Percentiles rank a stretch among this genome's conserved stretches.
Conservation (phyloP, 768 basidiomycete species). For the Xanthoconium stramineum region DNA sequence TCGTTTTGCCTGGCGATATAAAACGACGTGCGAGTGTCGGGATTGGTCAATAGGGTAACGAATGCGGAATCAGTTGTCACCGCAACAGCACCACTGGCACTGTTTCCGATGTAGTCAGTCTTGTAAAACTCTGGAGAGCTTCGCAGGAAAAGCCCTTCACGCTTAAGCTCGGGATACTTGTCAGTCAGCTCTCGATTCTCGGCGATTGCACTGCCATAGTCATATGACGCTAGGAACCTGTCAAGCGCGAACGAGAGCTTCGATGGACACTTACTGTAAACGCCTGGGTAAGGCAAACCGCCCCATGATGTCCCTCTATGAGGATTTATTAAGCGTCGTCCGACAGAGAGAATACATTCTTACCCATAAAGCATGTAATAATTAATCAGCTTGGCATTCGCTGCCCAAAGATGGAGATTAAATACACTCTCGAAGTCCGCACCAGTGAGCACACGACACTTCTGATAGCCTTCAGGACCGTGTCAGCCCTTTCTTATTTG, state of each 20-base stretch:
- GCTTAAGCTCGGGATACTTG: conserved; percentile 77
- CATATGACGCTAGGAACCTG: conserved; percentile 53
- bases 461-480: conserved; percentile 48
- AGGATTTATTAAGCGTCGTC: background rate
- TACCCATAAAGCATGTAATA: conserved; percentile 87
- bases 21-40: conserved; percentile 62
- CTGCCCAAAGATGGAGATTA: conserved; percentile 73
- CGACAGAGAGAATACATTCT: conserved; percentile 3
- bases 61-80: conserved; percentile 49
- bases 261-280: conserved; percentile 45
- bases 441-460: conserved; percentile 66
- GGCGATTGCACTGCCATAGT: conserved; percentile 71
- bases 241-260: background rate
- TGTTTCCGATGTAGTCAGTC: conserved; percentile 70
- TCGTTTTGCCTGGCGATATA: conserved; percentile 66
- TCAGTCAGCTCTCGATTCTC: conserved; percentile 64
- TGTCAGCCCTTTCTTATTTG: background rate
- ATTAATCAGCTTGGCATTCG: conserved; percentile 77
- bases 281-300: conserved; percentile 72
- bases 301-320: conserved; percentile 84
- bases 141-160: conserved; percentile 74
- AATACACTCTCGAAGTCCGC: conserved; percentile 77
- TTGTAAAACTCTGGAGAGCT: conserved; percentile 78
- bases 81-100: conserved; percentile 45
- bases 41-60: conserved; percentile 64